Percentiles rank a stretch among this genome's conserved stretches.
phyloP scores from a whole-genome alignment of 768 basidiomycete species.

The Sporobolomyces pararoseus region DNA sequence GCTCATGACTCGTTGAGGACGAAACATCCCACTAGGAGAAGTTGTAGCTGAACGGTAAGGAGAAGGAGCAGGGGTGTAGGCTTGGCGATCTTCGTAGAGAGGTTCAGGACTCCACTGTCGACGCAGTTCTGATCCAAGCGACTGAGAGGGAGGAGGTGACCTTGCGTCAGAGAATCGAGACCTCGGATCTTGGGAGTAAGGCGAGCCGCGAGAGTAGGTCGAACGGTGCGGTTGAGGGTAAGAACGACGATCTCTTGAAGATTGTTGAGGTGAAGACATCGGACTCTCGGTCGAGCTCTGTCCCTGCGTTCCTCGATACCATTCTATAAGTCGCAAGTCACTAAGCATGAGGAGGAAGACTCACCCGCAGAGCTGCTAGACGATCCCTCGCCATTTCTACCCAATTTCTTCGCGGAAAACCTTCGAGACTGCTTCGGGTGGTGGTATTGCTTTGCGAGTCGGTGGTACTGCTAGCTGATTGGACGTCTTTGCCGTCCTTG shows the following conservation, averaged over 20 bases:
- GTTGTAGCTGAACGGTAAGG: not conserved
- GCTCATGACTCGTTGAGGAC: not conserved
- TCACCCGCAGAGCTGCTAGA: conserved; percentile 20
- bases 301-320: not conserved
- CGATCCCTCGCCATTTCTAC: conserved; percentile 22
- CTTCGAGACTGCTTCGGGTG: no score
- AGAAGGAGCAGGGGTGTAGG: no score
- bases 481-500: no score
- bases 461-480: no score
- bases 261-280: not conserved
- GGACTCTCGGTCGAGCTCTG: not conserved
- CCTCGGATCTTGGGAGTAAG: not conserved
- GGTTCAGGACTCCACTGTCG: not conserved
- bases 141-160: no score
- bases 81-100: not conserved
- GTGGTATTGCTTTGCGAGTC: no score
- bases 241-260: not conserved
- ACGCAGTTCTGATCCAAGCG: not conserved
- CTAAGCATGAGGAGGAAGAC: not conserved
- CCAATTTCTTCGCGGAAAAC: not conserved
- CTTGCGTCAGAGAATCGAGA: no score
- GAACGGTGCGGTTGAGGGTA: not conserved
- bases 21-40: no score
- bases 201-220: not conserved
- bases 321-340: no score